phyloP scores from a whole-genome alignment of 805 yeast genomes.

The Barnettozyma pratensis region DNA sequence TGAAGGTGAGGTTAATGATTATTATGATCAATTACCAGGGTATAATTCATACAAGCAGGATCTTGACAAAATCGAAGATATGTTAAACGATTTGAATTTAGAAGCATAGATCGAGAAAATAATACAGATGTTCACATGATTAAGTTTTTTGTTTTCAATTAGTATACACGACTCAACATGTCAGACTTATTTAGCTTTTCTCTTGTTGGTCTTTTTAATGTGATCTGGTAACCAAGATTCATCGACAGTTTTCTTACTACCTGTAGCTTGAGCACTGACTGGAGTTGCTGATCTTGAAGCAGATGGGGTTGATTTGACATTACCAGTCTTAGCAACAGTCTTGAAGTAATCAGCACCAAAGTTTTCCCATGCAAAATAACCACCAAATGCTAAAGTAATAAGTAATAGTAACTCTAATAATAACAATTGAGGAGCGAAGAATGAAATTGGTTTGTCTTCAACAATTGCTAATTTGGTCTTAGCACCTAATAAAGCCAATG shows the following conservation, averaged over 20 bases:
- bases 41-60: constrained; percentile 26
- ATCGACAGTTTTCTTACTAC: constrained; percentile 32
- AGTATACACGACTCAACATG: too few species aligned
- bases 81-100: constrained; percentile 34
- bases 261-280: constrained; percentile 19
- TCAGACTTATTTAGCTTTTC: constrained; percentile 20
- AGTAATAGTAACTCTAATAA: constrained; percentile 52
- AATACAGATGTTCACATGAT: background rate
- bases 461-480: constrained; percentile 54
- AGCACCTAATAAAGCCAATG: constrained; percentile 50
- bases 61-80: constrained; percentile 33
- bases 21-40: constrained; percentile 19
- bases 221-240: constrained; percentile 60
- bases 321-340: constrained; percentile 24
- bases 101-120: constrained; percentile 31
- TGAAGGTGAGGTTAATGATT: constrained; percentile 21
- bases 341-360: constrained; percentile 44
- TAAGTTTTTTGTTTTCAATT: too few species aligned
- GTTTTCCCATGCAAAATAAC: constrained; percentile 39
- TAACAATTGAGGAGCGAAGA: constrained; percentile 69
- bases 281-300: constrained; percentile 8
- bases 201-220: constrained; percentile 33
- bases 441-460: constrained; percentile 59
- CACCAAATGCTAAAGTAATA: constrained; percentile 43
- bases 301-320: constrained; percentile 12